Conservation (phyloP, 768 basidiomycete species). For the Leccinum subgranulosum region DNA sequence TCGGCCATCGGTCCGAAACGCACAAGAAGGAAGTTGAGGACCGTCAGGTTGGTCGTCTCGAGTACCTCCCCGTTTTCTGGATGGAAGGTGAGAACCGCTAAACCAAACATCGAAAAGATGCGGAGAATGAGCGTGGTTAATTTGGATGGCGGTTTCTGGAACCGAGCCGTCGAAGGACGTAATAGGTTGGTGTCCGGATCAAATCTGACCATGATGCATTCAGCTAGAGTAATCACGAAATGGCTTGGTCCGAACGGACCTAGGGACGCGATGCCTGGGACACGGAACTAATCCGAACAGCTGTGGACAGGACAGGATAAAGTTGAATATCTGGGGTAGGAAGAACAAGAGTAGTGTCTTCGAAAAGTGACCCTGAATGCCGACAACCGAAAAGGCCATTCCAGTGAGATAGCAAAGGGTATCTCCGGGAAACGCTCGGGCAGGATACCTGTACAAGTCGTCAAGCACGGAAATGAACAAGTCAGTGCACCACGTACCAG, state of each 20-base stretch:
- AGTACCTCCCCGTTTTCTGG: conserved; percentile 54
- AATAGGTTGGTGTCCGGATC: conserved; percentile 73
- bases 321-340: conserved; percentile 98
- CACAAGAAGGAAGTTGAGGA: conserved; percentile 83
- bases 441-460: conserved; percentile 78
- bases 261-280: conserved; percentile 90
- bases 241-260: conserved; percentile 42
- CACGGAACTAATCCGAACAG: conserved; percentile 92
- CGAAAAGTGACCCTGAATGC: conserved; percentile 95
- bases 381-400: conserved; percentile 98
- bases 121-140: conserved; percentile 55
- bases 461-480: background rate
- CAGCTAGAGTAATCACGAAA: background rate
- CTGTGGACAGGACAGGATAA: conserved; percentile 90
- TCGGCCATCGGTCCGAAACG: conserved; percentile 84
- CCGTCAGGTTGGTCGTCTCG: conserved; percentile 85
- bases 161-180: conserved; percentile 66
- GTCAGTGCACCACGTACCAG: conserved; percentile 55
- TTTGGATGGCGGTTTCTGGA: conserved; percentile 55
- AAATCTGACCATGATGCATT: conserved; percentile 46
- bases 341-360: conserved; percentile 97
- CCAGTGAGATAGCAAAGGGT: conserved; percentile 97
- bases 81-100: conserved; percentile 62
- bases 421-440: conserved; percentile 92
- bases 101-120: conserved; percentile 56